Evolutionary conservation across 1,284 basidiomycete species (phyloP), one percentile per base, ranked within the genome.

Genomic region (Abortiporus biennis): DNA sequence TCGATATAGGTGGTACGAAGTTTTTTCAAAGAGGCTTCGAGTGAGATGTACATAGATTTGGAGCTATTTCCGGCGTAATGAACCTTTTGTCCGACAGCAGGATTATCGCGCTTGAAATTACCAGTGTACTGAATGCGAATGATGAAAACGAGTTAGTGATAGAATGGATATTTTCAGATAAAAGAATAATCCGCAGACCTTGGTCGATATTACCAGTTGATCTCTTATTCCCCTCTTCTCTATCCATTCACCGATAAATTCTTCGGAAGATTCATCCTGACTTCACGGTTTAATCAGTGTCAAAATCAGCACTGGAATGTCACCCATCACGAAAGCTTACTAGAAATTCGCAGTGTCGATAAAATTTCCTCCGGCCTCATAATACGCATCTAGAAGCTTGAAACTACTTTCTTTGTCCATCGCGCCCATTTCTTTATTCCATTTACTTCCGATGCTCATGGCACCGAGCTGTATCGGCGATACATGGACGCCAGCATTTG

Each of bases 381-480:
- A 57, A 40, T 45, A 62, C 0, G 52, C 55, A 41, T 65, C 63
- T 3, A 65, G 54, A 4, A 63, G 47, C 45, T 54, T 46, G 53
- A 64, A 62, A n/a, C n/a, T n/a, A n/a, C n/a, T n/a, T n/a, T n/a
- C n/a, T n/a, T n/a, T n/a, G n/a, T n/a, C n/a, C n/a, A 75, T 76
- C 2, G 51, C 45, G 1, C 71, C 71, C 53, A 65, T 50, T 2
- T 55, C 57, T n/a, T 41, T 11, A 0, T 31, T 52, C 74, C 74
- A 74, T 33, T 67, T 59, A 44, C 72, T 61, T 44, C 59, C 74
- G 36, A 78, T 64, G 54, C 59, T 73, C 70, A 74, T 69, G 1
- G 57, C 75, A 11, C 76, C 77, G 11, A 79, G 64, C 4, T 4
- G 5, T 12, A 40, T 40, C 9, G 38, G 38, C 4, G 38, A 40